Evolutionary conservation across 768 basidiomycete species (phyloP).

Genomic region (Mycena polygramma): DNA sequence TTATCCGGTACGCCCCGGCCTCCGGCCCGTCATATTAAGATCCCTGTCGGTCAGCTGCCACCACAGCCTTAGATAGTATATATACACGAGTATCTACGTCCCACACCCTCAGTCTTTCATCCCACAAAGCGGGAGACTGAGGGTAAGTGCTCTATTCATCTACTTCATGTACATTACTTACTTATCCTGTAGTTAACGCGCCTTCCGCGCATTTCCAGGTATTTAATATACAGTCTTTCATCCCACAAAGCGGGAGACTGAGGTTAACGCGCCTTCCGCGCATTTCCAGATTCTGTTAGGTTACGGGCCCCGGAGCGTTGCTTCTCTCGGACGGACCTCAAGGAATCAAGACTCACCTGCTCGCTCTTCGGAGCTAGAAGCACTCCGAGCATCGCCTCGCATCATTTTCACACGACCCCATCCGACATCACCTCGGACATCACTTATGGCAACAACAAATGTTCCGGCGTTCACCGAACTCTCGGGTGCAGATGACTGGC

Average conservation of each 20-base stretch:
- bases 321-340: too few relatives aligned
- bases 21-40: slow-evolving; percentile 11
- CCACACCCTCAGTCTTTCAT: slow-evolving; percentile 14
- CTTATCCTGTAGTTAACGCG: slow-evolving; percentile 5
- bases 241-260: slow-evolving; percentile 14
- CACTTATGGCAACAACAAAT: too few relatives aligned
- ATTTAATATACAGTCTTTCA: slow-evolving; percentile 17
- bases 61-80: not conserved
- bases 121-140: slow-evolving; percentile 12
- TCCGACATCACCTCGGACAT: too few relatives aligned
- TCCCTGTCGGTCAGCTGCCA: not conserved
- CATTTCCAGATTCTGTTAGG: slow-evolving; percentile 6
- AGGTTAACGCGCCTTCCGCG: slow-evolving; percentile 15
- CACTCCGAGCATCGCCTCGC: too few relatives aligned
- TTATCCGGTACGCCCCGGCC: slow-evolving; percentile 15
- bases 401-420: too few relatives aligned
- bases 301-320: too few relatives aligned
- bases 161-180: not conserved
- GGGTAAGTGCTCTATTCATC: not conserved
- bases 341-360: too few relatives aligned
- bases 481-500: too few relatives aligned
- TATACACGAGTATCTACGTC: not conserved
- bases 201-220: slow-evolving; percentile 13
- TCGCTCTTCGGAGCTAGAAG: too few relatives aligned
- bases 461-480: too few relatives aligned